Conservation (phyloP, 2,329 filamentous ascomycete genomes). For the Thermochaetoides dissita region DNA sequence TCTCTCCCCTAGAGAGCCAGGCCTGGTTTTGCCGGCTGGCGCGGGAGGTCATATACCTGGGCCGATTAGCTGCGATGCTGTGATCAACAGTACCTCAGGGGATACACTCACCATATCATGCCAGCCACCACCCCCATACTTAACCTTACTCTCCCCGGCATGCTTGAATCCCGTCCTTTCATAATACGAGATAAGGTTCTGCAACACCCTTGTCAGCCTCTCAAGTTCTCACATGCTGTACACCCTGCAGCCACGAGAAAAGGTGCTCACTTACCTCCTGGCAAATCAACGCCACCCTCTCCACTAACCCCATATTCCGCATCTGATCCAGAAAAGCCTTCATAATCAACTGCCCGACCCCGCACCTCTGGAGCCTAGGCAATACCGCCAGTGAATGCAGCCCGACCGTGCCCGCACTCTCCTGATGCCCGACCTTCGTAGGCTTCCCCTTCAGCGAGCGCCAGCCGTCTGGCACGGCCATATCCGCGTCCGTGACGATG, state of each 20-base stretch:
- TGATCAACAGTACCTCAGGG: not conserved
- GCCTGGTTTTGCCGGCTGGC: not conserved
- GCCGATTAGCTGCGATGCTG: not conserved
- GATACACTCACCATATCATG: constrained; percentile 53
- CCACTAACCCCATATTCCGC: constrained; percentile 52
- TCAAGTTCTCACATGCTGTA: not conserved
- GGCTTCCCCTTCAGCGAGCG: constrained; percentile 28
- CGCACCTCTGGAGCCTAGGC: constrained; percentile 58
- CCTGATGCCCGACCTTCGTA: constrained; percentile 49
- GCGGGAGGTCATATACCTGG: constrained; percentile 15
- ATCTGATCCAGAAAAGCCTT: constrained; percentile 67
- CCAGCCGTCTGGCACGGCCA: constrained; percentile 61
- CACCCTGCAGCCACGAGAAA: not conserved
- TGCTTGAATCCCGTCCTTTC: constrained; percentile 59
- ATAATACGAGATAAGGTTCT: constrained; percentile 62
- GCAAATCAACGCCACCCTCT: constrained; percentile 63
- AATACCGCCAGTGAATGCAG: constrained; percentile 73
- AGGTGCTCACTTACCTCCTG: constrained; percentile 41
- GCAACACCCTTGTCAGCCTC: not conserved
- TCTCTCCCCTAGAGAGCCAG: no score
- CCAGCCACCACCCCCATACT: constrained; percentile 71
- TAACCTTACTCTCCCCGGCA: constrained; percentile 51
- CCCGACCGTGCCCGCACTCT: constrained; percentile 59
- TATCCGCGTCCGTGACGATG: constrained; percentile 59
- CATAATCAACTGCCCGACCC: constrained; percentile 60